These are phyloP conservation scores for Aspergillus sclerotiicarbonarius DNA, from an alignment of 495 filamentous ascomycete species.

Conservation along the genomic window DNA sequence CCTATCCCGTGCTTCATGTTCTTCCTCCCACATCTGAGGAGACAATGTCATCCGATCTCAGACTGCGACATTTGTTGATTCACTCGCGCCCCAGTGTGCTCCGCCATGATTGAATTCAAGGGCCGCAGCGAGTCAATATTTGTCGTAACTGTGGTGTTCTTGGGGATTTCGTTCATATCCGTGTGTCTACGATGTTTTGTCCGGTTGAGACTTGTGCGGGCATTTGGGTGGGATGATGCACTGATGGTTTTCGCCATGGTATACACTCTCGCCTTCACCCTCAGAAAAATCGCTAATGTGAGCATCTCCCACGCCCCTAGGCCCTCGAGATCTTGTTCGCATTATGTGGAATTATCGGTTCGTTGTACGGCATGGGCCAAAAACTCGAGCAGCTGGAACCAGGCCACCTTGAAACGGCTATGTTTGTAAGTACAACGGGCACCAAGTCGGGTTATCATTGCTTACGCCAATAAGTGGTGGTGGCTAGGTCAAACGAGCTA, in stretches of 20 bases:
- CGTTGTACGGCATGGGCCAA: conserved; percentile 37
- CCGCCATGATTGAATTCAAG: conserved; percentile 35
- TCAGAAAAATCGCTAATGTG: not conserved
- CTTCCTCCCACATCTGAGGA: not conserved
- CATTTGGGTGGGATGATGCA: conserved; percentile 46
- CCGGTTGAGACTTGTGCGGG: conserved; percentile 36
- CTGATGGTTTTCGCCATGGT: conserved; percentile 45
- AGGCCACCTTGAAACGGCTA: conserved; percentile 30
- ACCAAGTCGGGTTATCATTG: not conserved
- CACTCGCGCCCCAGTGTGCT: not conserved
- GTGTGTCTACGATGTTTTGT: conserved; percentile 44
- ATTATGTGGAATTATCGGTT: conserved; percentile 37
- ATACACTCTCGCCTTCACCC: conserved; percentile 7
- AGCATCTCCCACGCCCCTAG: conserved; percentile 4
- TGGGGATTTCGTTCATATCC: conserved; percentile 36
- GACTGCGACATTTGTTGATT: conserved; percentile 8
- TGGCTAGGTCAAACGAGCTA: conserved; percentile 40
- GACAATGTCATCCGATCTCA: conserved; percentile 6
- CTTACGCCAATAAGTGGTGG: conserved; percentile 34
- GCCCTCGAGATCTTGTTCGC: conserved; percentile 37
- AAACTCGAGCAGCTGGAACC: conserved; percentile 16
- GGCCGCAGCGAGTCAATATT: conserved; percentile 40
- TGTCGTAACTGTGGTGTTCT: conserved; percentile 38
- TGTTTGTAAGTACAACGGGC: conserved; percentile 37
- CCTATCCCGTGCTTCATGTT: not conserved